Base-by-base conservation (phyloP, 1,139 yeast species). In the Protomyces inundatus region DNA sequence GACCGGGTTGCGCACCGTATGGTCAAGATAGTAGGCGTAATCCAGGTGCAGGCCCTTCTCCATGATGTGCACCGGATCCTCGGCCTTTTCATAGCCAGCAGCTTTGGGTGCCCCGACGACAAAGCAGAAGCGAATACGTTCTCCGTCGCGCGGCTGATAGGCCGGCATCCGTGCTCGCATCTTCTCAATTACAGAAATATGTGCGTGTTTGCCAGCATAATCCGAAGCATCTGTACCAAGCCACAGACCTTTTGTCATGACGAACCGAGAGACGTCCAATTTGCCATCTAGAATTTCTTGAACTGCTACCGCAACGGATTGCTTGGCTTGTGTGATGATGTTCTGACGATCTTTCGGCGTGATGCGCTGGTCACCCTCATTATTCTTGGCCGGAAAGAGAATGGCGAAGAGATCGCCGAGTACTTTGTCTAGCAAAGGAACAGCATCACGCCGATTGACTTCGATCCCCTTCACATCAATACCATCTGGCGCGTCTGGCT, bases 221-320 rank as follows among this genome's bases (percentile, higher is more conserved):
- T 60, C 64, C 12, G 54, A 35, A 30, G 64, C 64, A 37, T 54
- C 54, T 9, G 64, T 60, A 12, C 64, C 64, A 1, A 60, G 54
- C 64, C 64, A 60, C n/a, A 60, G 58, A 3, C 64, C 64, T 37
- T 60, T 60, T 32, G 64, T 60, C 64, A 60, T 60, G 58, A 60
- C 46, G 52, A 39, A 60, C 10, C 50, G 36, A 9, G 57, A 55
- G 5, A 60, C 54, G 32, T 60, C 50, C 39, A 60, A 37, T 30
- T 53, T 51, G 32, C 64, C 64, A 6, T 48, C 36, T 34, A 54
- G 23, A 4, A 60, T 46, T 10, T 45, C 45, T 16, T 39, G 36
- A 10, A 60, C 54, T 10, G 40, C 57, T 9, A 23, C 34, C n/a
- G 39, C 16, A 32, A 60, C 54, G 7, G 64, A 60, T 10, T 53